A percentile compares a stretch with the other conserved stretches of the same genome.
These are phyloP conservation scores for Amoebophrya sp. DNA, from an alignment of 169 alveolate species.

Conservation along the genomic window DNA sequence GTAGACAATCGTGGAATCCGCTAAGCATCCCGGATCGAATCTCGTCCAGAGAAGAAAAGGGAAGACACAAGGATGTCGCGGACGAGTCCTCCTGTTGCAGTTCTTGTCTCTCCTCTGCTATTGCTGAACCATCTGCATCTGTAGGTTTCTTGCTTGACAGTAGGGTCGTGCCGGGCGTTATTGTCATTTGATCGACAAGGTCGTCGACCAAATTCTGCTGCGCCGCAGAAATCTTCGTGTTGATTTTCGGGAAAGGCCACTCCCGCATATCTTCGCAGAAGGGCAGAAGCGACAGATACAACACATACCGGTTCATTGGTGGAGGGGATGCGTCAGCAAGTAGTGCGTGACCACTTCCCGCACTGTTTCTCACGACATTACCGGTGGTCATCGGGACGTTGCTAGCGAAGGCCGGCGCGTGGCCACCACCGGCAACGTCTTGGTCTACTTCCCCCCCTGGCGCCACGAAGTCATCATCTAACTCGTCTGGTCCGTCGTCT, in stretches of 20 bases:
- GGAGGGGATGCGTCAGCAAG: too few species aligned
- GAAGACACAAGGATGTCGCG: too few species aligned
- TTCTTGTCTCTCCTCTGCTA: neutral
- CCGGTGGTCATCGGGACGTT: neutral
- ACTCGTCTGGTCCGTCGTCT: neutral
- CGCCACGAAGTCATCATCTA: neutral
- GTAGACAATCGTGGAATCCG: neutral
- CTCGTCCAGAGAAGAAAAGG: too few species aligned
- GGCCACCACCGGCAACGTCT: neutral
- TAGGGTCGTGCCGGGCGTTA: too few species aligned
- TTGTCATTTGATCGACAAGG: neutral
- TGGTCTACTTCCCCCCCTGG: neutral
- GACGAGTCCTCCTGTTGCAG: neutral
- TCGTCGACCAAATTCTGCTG: neutral
- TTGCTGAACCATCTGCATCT: too few species aligned
- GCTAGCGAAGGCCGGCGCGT: neutral
- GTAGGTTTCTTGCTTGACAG: too few species aligned
- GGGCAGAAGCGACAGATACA: neutral
- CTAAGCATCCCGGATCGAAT: neutral
- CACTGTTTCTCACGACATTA: neutral
- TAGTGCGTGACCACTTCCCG: too few species aligned
- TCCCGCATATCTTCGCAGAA: neutral
- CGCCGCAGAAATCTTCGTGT: neutral
- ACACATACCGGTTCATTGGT: neutral
- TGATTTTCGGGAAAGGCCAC: neutral